Conservation (phyloP, 2,329 filamentous ascomycete genomes). For the Fusarium graminum region DNA sequence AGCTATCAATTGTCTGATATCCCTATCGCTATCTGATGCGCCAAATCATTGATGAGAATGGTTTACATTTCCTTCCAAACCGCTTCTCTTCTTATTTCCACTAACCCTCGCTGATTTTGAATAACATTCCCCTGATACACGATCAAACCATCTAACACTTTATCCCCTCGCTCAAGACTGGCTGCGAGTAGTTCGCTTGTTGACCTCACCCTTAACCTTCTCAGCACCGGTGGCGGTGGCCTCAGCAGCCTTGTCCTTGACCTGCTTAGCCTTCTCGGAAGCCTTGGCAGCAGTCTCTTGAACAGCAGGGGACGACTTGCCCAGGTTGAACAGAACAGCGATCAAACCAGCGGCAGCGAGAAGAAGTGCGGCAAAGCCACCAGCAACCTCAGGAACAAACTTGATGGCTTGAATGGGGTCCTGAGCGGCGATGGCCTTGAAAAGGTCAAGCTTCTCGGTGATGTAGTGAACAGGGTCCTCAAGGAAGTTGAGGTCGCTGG, state of each 20-base stretch:
- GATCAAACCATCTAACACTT: neutral
- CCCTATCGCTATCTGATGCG: slow-evolving; percentile 38
- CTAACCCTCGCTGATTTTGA: slow-evolving; percentile 19
- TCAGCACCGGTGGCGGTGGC: slow-evolving; percentile 73
- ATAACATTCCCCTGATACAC: slow-evolving; percentile 13
- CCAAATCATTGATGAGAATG: slow-evolving; percentile 41
- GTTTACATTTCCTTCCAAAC: slow-evolving; percentile 38
- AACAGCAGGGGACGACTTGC: slow-evolving; percentile 74
- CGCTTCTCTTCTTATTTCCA: slow-evolving; percentile 24
- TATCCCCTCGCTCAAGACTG: slow-evolving; percentile 59
- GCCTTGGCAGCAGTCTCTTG: slow-evolving; percentile 77
- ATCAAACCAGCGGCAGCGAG: slow-evolving; percentile 79
- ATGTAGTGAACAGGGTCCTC: slow-evolving; percentile 91
- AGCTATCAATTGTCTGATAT: slow-evolving; percentile 33
- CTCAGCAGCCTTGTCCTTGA: slow-evolving; percentile 74
- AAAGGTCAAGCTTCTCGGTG: slow-evolving; percentile 93
- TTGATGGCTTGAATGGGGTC: slow-evolving; percentile 88
- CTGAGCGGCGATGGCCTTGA: slow-evolving; percentile 83
- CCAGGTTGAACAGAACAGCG: slow-evolving; percentile 73
- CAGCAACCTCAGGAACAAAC: slow-evolving; percentile 92
- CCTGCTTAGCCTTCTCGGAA: slow-evolving; percentile 80
- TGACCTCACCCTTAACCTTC: slow-evolving; percentile 79
- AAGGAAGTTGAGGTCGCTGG: slow-evolving; percentile 84
- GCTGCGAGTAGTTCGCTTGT: slow-evolving; percentile 71
- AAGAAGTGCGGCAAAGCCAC: slow-evolving; percentile 77